These are phyloP conservation scores for Rhizophora apiculata DNA, from an alignment of 345 rosid species.

Conservation along the genomic window DNA sequence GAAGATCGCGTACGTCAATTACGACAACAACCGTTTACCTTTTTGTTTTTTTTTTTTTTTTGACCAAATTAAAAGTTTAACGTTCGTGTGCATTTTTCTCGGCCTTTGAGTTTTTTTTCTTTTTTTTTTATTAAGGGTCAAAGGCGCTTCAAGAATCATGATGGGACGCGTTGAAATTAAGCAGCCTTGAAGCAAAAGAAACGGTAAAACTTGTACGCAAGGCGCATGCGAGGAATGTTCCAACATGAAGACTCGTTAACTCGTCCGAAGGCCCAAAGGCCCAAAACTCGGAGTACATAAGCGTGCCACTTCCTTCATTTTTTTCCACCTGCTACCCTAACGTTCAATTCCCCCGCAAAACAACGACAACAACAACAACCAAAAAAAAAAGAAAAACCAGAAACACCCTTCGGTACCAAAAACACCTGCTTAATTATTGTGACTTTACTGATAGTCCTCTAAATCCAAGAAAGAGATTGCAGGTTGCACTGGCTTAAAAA, in stretches of 20 bases:
- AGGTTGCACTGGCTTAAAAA: neutral
- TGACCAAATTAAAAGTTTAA: too few species aligned
- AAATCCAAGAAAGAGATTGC: neutral
- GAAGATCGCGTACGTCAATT: too few species aligned
- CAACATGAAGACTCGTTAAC: neutral
- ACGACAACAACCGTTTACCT: too few species aligned
- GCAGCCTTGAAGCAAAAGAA: neutral
- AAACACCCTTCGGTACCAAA: neutral
- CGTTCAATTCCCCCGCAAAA: too few species aligned
- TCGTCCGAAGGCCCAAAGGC: neutral
- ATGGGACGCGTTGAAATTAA: neutral
- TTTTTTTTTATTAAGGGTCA: too few species aligned
- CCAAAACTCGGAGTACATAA: neutral
- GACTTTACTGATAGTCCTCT: too few species aligned
- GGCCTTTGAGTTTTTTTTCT: too few species aligned
- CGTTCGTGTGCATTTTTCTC: too few species aligned
- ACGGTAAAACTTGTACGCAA: neutral
- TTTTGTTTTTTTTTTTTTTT: too few species aligned
- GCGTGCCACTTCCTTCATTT: neutral
- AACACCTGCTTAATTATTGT: neutral
- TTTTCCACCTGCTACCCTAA: neutral
- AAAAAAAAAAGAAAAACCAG: neutral
- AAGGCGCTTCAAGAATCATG: neutral
- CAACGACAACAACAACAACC: too few species aligned
- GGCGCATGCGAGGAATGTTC: constrained; percentile 10